Percentiles rank a stretch among this genome's conserved stretches.
phyloP scores from a whole-genome alignment of 2,329 filamentous ascomycete genomes.

The Thermochaetoides dissita region DNA sequence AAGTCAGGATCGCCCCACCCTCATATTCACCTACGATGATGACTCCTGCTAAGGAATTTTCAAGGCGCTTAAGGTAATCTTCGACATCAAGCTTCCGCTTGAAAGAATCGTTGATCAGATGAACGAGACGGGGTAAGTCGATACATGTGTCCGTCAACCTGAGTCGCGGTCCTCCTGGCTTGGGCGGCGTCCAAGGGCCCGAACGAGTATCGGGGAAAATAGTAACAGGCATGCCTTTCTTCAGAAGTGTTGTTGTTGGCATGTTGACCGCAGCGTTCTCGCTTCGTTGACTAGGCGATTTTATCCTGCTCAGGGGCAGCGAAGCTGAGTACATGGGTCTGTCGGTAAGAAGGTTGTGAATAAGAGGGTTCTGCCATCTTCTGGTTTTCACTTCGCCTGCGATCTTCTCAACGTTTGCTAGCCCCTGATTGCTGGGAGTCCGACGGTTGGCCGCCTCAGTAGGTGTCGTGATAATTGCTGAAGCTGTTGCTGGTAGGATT shows the following conservation, averaged over 20 bases:
- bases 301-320: slow-evolving; percentile 57
- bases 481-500: slow-evolving; percentile 69
- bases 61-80: slow-evolving; percentile 70
- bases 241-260: slow-evolving; percentile 62
- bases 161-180: slow-evolving; percentile 44
- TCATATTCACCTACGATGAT: slow-evolving; percentile 96
- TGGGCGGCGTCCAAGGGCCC: slow-evolving; percentile 54
- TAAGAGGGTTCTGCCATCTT: slow-evolving; percentile 61
- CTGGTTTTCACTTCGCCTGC: slow-evolving; percentile 40
- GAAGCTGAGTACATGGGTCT: slow-evolving; percentile 89
- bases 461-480: slow-evolving; percentile 78
- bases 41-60: slow-evolving; percentile 69
- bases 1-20: slow-evolving; percentile 85
- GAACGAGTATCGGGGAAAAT: slow-evolving; percentile 61
- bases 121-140: slow-evolving; percentile 66
- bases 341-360: slow-evolving; percentile 92
- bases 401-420: slow-evolving; percentile 29
- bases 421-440: slow-evolving; percentile 18
- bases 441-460: slow-evolving; percentile 58
- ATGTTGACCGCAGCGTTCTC: slow-evolving; percentile 13
- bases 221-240: slow-evolving; percentile 78
- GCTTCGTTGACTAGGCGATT: slow-evolving; percentile 15
- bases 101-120: slow-evolving; percentile 91
- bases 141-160: slow-evolving; percentile 67
- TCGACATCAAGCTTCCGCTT: slow-evolving; percentile 67